Evolutionary conservation across 768 basidiomycete species (phyloP), one percentile per base, ranked within the genome.

Genomic region (Austroboletus eburneus): DNA sequence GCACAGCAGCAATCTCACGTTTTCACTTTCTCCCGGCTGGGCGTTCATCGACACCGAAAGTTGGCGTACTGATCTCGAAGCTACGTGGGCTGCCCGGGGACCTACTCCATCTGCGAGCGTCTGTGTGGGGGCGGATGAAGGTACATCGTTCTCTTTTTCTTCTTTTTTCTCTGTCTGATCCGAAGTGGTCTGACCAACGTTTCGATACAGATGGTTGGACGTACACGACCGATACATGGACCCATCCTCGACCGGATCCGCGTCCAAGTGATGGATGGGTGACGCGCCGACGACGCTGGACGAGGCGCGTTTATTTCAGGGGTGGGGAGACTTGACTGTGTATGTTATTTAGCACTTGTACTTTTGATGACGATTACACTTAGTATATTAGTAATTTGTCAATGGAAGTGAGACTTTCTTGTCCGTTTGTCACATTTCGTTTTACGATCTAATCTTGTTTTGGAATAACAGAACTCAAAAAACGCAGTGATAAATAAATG

Each of bases 221-320:
- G 13, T 91, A 91, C 57, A 83, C 83, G 8, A 85, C 87, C 51
- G 87, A 89, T 48, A 68, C 74, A 0, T 91, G 89, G 90, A 67
- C 78, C 5, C 72, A 81, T 46, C 70, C 79, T 10, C 45, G 66
- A 9, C 60, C 32, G 66, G 59, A 51, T 52, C 62, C 59, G 72
- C 64, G 33, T 70, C 70, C 67, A 65, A 44, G 71, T 58, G 49
- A 76, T 68, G 62, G 74, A 66, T 52, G 69, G 69, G 34, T 87
- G 51, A 89, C 87, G 16, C 67, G 87, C 38, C 64, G 87, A 53
- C 65, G 87, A 52, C 68, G 85, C 44, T 90, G 89, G 88, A 67
- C 77, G 9, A 68, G 86, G 45, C 69, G 87, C 36, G 77, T 89
- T n/a, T 89, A 57, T 51, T 57, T 54, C 45, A 45, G 35, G 25